A percentile compares a stretch with the other conserved stretches of the same genome.
Evolutionary conservation across 352 stramenopile species (phyloP).

Genomic region (Globisporangium heterothallicum): DNA sequence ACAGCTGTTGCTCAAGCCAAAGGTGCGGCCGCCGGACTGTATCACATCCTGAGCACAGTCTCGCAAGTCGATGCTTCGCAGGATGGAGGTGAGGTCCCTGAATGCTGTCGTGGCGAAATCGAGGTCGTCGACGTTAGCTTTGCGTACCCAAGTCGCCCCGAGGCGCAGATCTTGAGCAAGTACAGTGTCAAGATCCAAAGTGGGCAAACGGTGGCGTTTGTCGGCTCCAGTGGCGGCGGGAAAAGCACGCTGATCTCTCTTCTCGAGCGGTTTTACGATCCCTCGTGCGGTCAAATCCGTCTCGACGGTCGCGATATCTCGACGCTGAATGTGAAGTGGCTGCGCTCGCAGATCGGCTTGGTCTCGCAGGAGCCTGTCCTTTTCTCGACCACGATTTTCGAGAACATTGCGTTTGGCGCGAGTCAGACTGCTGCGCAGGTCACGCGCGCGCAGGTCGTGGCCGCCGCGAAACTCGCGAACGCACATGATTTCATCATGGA

Average conservation of each 20-base stretch:
- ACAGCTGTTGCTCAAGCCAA: conserved; percentile 18
- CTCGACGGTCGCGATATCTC: conserved; percentile 59
- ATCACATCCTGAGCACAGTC: conserved; percentile 21
- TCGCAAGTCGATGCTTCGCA: conserved; percentile 26
- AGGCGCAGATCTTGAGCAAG: background rate
- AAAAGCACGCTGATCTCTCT: conserved; percentile 33
- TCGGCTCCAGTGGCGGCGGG: conserved; percentile 11
- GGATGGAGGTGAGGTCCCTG: conserved; percentile 13
- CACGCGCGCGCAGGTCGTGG: conserved; percentile 61
- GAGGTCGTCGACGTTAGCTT: conserved; percentile 45
- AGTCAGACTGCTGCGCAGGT: conserved; percentile 18
- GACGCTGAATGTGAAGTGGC: conserved; percentile 48
- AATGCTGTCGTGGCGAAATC: conserved; percentile 20
- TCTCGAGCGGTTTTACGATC: conserved; percentile 80
- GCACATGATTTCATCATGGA: conserved; percentile 40
- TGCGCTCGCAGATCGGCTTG: conserved; percentile 25
- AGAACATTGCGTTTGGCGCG: conserved; percentile 75
- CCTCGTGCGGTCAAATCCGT: conserved; percentile 41
- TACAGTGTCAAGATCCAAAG: conserved; percentile 36
- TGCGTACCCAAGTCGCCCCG: conserved; percentile 42
- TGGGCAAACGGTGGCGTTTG: conserved; percentile 11
- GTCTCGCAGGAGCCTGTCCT: conserved; percentile 69
- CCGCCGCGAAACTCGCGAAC: conserved; percentile 16
- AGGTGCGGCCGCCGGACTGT: conserved; percentile 19
- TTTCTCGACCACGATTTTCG: conserved; percentile 62